Evolutionary conservation across 257 asterid genomes (phyloP), one percentile per base, ranked within the genome.

Genomic region (Solanum gandarillasii): DNA sequence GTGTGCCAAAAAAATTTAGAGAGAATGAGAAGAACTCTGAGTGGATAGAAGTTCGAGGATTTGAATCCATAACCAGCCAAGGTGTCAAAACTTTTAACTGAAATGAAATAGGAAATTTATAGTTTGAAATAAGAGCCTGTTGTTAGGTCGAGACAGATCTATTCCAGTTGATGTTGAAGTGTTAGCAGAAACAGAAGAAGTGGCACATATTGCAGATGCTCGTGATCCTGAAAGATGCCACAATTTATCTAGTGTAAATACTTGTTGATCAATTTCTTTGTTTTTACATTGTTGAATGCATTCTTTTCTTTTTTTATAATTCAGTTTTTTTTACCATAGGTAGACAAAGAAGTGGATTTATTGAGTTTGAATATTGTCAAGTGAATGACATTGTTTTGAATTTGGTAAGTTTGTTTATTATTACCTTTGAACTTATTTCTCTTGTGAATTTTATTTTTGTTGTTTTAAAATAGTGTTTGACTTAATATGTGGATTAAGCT

Each of bases 11-110:
- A 83, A 83, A 7, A 3, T n/a, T 16, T 52, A 38, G 65, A 78
- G 48, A 87, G 7, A 21, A 75, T 35, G 41, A 35, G 21, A 55
- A 75, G 62, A 65, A 78, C 55, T 7, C 5, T 27, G 16, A 9
- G 29, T 83, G 46, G 46, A 65, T 52, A 25, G 86, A 60, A 60
- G 29, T 32, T 14, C 9, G 11, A 10, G 89, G 55, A 13, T 88
- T 88, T 35, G 84, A 48, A n/a, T 83, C 68, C 43, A 65, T 87
- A 82, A 81, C 74, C 27, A 87, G 87, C 48, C 74, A 83, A 20
- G 87, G 89, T 9, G 87, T 88, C 43, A 83, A 55, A 3, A 62
- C 48, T 83, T 55, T 83, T 83, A 58, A 71, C 4, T 29, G 9
- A 16, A 14, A 16, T 16, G 60, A 23, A 83, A 36, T 20, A 52